Percentiles rank a stretch among this genome's conserved stretches.
Evolutionary conservation across 2,329 filamentous ascomycete species (phyloP).

Genomic region (Westerdykella ornata): DNA sequence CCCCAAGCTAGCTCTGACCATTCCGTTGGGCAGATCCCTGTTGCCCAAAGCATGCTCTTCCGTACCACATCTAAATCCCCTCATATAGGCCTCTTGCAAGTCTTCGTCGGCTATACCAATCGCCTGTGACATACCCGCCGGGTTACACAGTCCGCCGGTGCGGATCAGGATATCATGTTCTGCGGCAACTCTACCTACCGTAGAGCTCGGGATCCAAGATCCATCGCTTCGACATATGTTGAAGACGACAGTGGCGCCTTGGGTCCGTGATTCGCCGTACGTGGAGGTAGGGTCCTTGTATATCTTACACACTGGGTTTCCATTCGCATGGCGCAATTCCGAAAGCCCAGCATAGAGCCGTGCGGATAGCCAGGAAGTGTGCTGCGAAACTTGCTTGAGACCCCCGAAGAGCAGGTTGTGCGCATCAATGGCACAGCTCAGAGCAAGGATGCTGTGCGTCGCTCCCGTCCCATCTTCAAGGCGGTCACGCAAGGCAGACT

Average conservation of each 20-base stretch:
- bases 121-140: constrained; percentile 45
- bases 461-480: constrained; percentile 63
- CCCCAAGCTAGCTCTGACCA: constrained; percentile 56
- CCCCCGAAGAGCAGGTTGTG: constrained; percentile 52
- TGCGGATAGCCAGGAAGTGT: constrained; percentile 51
- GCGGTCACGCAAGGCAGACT: constrained; percentile 50
- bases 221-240: constrained; percentile 53
- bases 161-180: constrained; percentile 53
- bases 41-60: constrained; percentile 47
- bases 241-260: constrained; percentile 59
- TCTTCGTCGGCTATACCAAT: constrained; percentile 50
- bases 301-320: constrained; percentile 46
- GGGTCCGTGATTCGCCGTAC: constrained; percentile 48
- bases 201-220: constrained; percentile 49
- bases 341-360: constrained; percentile 46
- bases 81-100: constrained; percentile 49
- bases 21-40: constrained; percentile 50
- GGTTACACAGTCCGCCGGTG: constrained; percentile 53
- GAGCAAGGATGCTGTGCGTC: constrained; percentile 58
- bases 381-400: constrained; percentile 53
- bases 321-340: constrained; percentile 49
- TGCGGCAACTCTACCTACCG: constrained; percentile 55
- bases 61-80: constrained; percentile 53
- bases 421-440: constrained; percentile 53
- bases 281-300: constrained; percentile 48